Evolutionary conservation across 116 monocot species (phyloP), one percentile per base, ranked within the genome.

Genomic region (Thalassia testudinum): DNA sequence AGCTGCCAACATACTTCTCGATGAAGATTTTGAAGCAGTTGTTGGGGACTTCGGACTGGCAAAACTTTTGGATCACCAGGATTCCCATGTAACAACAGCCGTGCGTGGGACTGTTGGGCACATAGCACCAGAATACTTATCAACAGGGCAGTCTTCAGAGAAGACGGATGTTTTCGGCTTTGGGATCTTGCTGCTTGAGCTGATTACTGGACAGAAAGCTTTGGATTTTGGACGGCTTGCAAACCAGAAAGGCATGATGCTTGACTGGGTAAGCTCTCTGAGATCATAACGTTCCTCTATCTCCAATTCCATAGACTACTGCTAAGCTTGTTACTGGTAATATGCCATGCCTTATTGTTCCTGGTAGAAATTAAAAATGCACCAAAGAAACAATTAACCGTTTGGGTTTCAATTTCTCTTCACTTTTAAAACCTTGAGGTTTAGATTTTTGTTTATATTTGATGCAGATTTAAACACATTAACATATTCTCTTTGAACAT

Each of bases 141-240:
- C 95, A 12, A 95, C 95, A 2, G 95, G 95, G 1, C 95, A 95
- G 58, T 95, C 95, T 42, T 95, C 88, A 11, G 88, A 95, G 49
- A 95, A 95, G 67, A 95, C 95, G 0, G 88, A 95, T 79, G 95
- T 95, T 21, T 95, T 95, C 65, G 88, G 95, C 22, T 95, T 78
- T 57, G 88, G 95, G 26, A 79, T 95, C 24, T 57, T 95, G 43
- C 52, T 95, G 21, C 81, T 95, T 24, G 95, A 95, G 73, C 69
- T 95, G 59, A 81, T 88, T 51, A 85, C 95, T 7, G 95, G 95
- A 43, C 95, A 85, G 48, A 87, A 79, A 52, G 95, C 95, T 44
- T 38, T 95, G 26, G 84, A 95, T 71, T 81, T 95, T 59, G 88
- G 88, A 43, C 53, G 81, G 5, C 40, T 59, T 12, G 76, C 78